Evolutionary conservation across 2,329 filamentous ascomycete genomes (phyloP), one percentile per base, ranked within the genome.

Genomic region (Incumbomyces lentus): DNA sequence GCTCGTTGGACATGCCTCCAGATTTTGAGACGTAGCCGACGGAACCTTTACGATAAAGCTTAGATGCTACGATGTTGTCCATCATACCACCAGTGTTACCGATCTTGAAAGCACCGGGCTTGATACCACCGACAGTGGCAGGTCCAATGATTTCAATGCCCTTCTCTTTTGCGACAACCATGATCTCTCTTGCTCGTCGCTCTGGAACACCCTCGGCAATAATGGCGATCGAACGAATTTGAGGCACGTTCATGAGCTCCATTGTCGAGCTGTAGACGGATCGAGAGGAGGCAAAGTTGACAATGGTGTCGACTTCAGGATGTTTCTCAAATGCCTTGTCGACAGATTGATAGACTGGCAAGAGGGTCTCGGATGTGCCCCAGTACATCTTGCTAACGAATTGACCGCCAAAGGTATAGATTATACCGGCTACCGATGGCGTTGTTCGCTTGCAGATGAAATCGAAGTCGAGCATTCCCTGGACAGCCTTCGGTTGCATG

Each of bases 371-470:
- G 74, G 88, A 95, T 65, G 92, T 98, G 64, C 92, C 92, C 92
- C 92, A 98, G 85, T 98, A 98, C 92, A 98, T 96, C 83, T 98
- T 98, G 82, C 88, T 95, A 67, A 98, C 92, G 81, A 98, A 98
- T 74, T 98, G 92, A 59, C 92, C 92, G 68, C 92, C 92, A 65
- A 98, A 98, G 61, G 92, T 95, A 78, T 98, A 98, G 78, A 98
- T 96, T 73, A 98, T 96, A 67, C 89, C 92, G 58, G 92, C 92
- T 49, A 98, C 92, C 49, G 92, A 98, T 55, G 92, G 92, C 51
- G 86, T 93, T 66, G 82, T 79, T 63, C 92, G 86, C 82, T 96
- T 96, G 88, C 92, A 98, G 74, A 98, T 98, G 79, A 96, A 98
- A 78, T 98, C 92, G 69, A 98, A 98, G 72, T 98, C 92, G 67